These are phyloP conservation scores for Steccherinum ochraceum DNA, from an alignment of 768 basidiomycete genomes.

Conservation along the genomic window DNA sequence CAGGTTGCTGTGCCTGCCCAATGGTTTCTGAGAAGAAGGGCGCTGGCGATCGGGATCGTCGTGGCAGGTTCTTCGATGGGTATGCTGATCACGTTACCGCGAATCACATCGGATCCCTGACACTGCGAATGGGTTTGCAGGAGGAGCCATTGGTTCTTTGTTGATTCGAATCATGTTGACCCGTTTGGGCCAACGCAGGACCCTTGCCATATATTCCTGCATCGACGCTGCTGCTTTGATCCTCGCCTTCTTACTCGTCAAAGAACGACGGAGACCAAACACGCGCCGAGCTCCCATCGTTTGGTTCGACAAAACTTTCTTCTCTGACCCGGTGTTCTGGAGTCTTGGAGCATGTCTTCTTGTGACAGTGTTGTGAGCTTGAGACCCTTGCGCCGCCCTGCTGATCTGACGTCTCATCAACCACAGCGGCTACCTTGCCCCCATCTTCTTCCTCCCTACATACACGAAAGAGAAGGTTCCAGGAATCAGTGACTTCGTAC, in stretches of 20 bases:
- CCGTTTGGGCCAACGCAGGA: conserved; percentile 24
- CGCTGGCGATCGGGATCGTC: conserved; percentile 14
- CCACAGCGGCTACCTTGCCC: conserved; percentile 13
- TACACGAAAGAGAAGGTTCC: conserved; percentile 14
- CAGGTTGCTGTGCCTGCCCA: conserved; percentile 15
- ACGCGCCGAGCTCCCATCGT: conserved; percentile 8
- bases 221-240: conserved; percentile 21
- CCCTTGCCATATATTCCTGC: conserved; percentile 25
- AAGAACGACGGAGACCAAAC: conserved; percentile 19
- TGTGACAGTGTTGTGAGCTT: conserved; percentile 17
- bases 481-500: conserved; percentile 9
- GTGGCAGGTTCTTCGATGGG: conserved; percentile 15
- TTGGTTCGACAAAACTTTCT: conserved; percentile 17
- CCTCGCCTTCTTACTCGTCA: conserved; percentile 25
- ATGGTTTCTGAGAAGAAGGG: conserved; percentile 15
- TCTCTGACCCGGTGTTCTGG: conserved; percentile 24
- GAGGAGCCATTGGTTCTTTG: conserved; percentile 12
- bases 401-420: neutral
- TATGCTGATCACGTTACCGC: conserved; percentile 1
- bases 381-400: neutral
- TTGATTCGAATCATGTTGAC: conserved; percentile 17
- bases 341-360: conserved; percentile 26
- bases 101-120: neutral
- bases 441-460: conserved; percentile 15
- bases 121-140: conserved; percentile 1